These are phyloP conservation scores for Chrysanthemum makinoi DNA, from an alignment of 129 eudicot species.

Conservation along the genomic window DNA sequence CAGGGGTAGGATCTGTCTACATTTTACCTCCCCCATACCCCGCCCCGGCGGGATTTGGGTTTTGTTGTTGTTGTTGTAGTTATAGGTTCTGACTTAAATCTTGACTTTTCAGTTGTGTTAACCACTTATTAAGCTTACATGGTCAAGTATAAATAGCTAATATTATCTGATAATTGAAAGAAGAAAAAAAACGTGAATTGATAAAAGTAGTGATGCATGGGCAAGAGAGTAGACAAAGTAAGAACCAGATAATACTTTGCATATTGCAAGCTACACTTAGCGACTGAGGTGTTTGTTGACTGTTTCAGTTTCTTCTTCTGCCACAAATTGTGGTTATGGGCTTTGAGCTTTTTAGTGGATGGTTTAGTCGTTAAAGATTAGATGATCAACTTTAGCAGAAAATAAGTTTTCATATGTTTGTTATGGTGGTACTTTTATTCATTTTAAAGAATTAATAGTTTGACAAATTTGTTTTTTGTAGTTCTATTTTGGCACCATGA, in stretches of 20 bases:
- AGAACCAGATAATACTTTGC: neutral
- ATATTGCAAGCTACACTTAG: slow-evolving; percentile 1
- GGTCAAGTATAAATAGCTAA: neutral
- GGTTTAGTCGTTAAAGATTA: neutral
- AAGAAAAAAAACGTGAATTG: neutral
- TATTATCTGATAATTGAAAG: neutral
- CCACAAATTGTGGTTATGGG: neutral
- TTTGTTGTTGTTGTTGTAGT: no score
- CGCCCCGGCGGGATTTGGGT: no score
- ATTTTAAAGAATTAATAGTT: neutral
- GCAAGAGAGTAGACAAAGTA: neutral
- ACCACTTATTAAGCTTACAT: no score
- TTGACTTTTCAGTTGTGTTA: neutral
- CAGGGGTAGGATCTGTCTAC: no score
- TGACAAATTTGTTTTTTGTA: neutral
- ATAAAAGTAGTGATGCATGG: neutral
- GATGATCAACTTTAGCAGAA: neutral
- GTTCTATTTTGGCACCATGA: slow-evolving; percentile 4
- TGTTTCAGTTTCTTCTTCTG: neutral
- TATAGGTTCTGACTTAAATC: neutral
- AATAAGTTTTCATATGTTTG: slow-evolving; percentile 5
- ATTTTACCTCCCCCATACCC: no score
- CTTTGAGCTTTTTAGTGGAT: neutral
- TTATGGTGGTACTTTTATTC: neutral
- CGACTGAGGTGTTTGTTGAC: slow-evolving; percentile 9